Base-by-base conservation (phyloP, 164 flowering plant species). In the Sextonia rubra region DNA sequence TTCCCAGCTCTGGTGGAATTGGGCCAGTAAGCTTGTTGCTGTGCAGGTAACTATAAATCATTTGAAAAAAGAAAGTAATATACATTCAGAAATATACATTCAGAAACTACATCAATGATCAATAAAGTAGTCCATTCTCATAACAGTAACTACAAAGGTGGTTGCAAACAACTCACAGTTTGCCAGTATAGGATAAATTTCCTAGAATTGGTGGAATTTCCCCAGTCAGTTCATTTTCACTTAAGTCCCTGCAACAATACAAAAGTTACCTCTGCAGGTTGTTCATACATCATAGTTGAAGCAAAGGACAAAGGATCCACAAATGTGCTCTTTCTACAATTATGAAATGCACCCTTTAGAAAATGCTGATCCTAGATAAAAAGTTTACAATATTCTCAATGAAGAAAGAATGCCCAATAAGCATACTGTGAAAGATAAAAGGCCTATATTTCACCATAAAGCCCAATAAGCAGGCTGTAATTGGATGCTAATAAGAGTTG, bases 1-100 rank as follows among this genome's bases (percentile, higher is more conserved):
- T 92, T 49, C 98, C 98, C 32, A 94, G 88, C 81, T 94, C 98
- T 1, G 94, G 91, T 23, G 98, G 98, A 70, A 94, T 94, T 32
- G 81, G 79, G 12, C 97, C 98, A n/a, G 87, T 84, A 55, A 92
- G 88, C 76, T 85, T 90, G 77, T 94, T 94, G 1, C 98, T 91
- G 78, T 94, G 97, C 24, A 94, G 90, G 56, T 94, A 94, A 80
- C 98, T 94, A 70, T 15, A 1, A 4, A 20, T 30, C 24, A 15
- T 66, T 18, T 5, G 76, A 23, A 71, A n/a, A 68, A 26, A 25
- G 1, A 52, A 52, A 52, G 12, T 12, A 52, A 52, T 3, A 3
- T 15, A 52, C 7, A 49, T 4, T 64, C 30, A 23, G 20, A 52
- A 8, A 49, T 70, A n/a, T 17, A 61, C 52, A 32, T n/a, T 23